Percentiles rank a stretch among this genome's conserved stretches.
phyloP scores from a whole-genome alignment of 2,329 filamentous ascomycete genomes.

The Penicillium fuscoglaucum region DNA sequence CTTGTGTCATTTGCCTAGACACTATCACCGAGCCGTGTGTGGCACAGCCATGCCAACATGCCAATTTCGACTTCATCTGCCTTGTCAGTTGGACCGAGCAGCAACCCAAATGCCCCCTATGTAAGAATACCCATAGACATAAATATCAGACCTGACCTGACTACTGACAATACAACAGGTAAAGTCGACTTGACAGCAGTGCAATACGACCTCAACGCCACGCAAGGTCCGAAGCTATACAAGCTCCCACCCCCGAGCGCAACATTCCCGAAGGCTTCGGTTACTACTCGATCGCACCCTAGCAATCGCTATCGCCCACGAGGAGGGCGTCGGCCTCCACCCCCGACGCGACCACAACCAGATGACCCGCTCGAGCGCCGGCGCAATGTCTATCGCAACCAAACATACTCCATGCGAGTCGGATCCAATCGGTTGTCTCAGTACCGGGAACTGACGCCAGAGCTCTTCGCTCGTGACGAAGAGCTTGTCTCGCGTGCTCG shows the following conservation, averaged over 20 bases:
- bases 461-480: constrained; percentile 62
- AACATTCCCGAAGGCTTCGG: constrained; percentile 14
- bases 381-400: constrained; percentile 69
- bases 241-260: constrained; percentile 44
- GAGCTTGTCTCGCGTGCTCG: constrained; percentile 74
- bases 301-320: constrained; percentile 17
- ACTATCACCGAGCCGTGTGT: constrained; percentile 69
- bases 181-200: constrained; percentile 59
- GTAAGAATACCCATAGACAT: constrained; percentile 47
- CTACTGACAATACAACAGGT: constrained; percentile 37
- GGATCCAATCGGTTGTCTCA: constrained; percentile 76
- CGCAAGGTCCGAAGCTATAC: constrained; percentile 60
- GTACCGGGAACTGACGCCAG: constrained; percentile 71
- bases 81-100: constrained; percentile 78
- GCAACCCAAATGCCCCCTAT: constrained; percentile 74
- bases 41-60: constrained; percentile 74
- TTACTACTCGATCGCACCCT: constrained; percentile 6
- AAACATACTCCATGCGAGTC: constrained; percentile 76
- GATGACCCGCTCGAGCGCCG: constrained; percentile 59
- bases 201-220: constrained; percentile 62
- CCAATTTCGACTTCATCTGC: constrained; percentile 82
- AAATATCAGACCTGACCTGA: neutral
- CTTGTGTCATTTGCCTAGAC: constrained; percentile 88
- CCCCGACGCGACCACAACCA: constrained; percentile 32
- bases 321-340: constrained; percentile 24